These are phyloP conservation scores for Leucoagaricus sp. DNA, from an alignment of 1,284 basidiomycete genomes.

Conservation along the genomic window DNA sequence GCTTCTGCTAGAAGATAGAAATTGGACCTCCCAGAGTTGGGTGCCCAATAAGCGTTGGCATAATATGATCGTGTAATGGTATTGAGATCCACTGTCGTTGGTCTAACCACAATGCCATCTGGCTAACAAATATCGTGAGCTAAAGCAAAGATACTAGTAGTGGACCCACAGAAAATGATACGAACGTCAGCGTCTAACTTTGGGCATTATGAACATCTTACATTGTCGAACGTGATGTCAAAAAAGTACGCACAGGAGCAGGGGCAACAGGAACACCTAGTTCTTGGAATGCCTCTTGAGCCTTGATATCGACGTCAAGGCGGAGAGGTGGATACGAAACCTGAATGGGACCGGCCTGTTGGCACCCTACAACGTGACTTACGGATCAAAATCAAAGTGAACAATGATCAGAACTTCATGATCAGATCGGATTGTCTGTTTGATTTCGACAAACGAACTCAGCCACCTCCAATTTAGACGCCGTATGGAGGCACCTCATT, in stretches of 20 bases:
- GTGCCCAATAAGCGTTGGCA: background rate
- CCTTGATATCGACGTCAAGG: background rate
- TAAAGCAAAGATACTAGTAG: background rate
- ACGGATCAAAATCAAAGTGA: too few relatives aligned
- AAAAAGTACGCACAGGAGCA: background rate
- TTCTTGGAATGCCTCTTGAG: background rate
- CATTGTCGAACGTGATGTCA: background rate
- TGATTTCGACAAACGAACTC: too few relatives aligned
- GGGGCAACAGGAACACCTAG: background rate
- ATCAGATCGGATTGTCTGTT: too few relatives aligned
- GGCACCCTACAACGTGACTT: too few relatives aligned
- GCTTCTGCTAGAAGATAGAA: constrained; percentile 4
- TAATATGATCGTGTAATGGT: constrained; percentile 14
- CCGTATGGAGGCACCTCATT: too few relatives aligned
- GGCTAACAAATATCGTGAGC: background rate
- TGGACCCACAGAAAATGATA: background rate
- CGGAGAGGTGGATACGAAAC: background rate
- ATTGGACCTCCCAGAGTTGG: background rate
- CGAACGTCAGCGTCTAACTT: background rate
- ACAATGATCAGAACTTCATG: too few relatives aligned
- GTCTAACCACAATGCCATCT: background rate
- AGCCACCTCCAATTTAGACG: too few relatives aligned
- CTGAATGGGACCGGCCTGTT: constrained; percentile 8
- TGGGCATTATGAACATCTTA: background rate
- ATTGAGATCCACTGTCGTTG: constrained; percentile 14